Base-by-base conservation (phyloP, 148 eudicot genomes). In the Fagopyrum esculentum region DNA sequence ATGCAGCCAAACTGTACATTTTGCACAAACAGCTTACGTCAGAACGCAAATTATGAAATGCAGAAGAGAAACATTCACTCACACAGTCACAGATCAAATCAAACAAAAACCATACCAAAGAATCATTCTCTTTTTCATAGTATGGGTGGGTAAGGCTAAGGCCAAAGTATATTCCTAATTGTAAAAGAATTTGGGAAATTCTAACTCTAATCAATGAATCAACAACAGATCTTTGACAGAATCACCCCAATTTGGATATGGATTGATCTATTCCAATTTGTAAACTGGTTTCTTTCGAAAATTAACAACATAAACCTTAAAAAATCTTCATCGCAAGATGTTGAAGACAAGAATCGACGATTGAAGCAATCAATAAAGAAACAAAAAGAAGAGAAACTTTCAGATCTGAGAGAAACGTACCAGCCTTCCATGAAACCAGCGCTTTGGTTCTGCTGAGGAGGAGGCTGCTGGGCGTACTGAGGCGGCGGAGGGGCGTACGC, bases 401-500 rank as follows among this genome's bases (percentile, higher is more conserved):
- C 55, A 46, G 74, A 26, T 44, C 55, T 46, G 51, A 48, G 15
- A 19, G 74, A 47, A 17, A 47, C 55, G 35, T 47, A 71, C 73
- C 73, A 70, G 51, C 73, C 73, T 70, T 70, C 73, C 6, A 70
- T 5, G 17, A 70, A 17, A n/a, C 73, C 51, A 29, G 73, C 10
- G 49, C 73, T 48, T 51, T 70, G 73, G 19, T 70, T 70, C 73
- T 70, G 73, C 26, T 46, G 73, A 70, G 22, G 73, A 7, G 73
- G 73, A 4, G 73, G 73, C 30, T 45, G 74, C 74, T 71, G 74
- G 2, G 54, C 74, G 73, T 61, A 45, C 9, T 55, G 63, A 35
- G 76, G 77, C 15, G 69, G 69, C 15, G 69, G 69, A 63, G 69
- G 69, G 45, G 69, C 69, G 69, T 63, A 73, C 4, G 84, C 85